Base-by-base conservation (phyloP, 1,139 yeast species). In the Geotrichum histeridarum region DNA sequence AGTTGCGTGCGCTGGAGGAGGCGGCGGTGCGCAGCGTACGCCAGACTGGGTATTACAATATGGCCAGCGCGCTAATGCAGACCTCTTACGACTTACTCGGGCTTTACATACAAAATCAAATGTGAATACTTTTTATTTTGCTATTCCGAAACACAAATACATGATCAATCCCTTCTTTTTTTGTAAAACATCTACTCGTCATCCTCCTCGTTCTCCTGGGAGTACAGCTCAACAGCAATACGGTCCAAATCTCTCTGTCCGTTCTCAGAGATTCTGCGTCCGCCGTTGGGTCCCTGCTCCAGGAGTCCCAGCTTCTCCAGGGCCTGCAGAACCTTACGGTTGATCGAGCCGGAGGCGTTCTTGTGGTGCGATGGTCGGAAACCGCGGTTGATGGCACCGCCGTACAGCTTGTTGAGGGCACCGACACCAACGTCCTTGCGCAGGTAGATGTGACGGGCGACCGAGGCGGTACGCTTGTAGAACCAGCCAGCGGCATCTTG, bases 191-290 rank as follows among this genome's bases (percentile, higher is more conserved):
- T 42, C 27, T 42, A 42, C 44, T 42, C 44, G 68, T 76, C 78
- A 67, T 77, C 79, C 59, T 68, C 68, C 52, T 67, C 72, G 5
- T 22, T 3, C 77, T 83, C 88, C 73, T 81, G 82, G 80, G 87
- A 95, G 78, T 88, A 84, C 76, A 96, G 89, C 82, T 91, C 97
- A 76, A 96, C 96, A 75, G 99, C 99, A 78, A 93, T 93, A 86
- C 99, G 98, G 82, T 93, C 99, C 82, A 93, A 87, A 83, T 93
- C 99, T 86, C 99, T 91, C 83, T 93, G 98, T 76, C 99, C 99
- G 81, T 90, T 88, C 78, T 90, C 97, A 65, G 98, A 86, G 84
- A 93, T 88, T 81, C 93, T 90, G 86, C 99, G 94, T 78, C 99
- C 99, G 78, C 98, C 98, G 81, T 89, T 90, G 79, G 91, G 88